phyloP scores from a whole-genome alignment of 1,284 basidiomycete genomes.

The Tausonia pullulans region DNA sequence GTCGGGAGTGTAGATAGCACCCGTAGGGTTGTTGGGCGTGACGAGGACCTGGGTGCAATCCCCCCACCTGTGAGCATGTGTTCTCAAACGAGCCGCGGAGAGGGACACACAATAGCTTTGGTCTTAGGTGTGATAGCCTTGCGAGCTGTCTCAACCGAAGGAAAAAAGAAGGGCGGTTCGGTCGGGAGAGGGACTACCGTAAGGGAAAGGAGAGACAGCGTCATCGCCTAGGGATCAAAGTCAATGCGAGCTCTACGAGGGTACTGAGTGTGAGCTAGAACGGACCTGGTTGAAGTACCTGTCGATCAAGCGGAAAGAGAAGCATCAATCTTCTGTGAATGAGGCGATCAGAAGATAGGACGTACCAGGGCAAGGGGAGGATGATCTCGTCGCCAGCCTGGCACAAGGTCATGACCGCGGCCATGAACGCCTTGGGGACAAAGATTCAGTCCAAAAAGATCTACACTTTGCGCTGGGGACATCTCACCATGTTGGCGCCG shows the following conservation, averaged over 20 bases:
- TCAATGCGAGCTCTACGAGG: too few species aligned
- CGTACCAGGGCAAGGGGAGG: conserved; percentile 62
- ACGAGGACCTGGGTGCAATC: conserved; percentile 12
- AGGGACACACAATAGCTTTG: conserved; percentile 49
- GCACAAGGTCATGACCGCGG: conserved; percentile 53
- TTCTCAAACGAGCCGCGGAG: conserved; percentile 19
- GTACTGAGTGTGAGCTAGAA: too few species aligned
- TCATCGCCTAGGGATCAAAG: conserved; percentile 40
- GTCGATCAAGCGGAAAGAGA: conserved; percentile 1
- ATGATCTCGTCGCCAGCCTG: conserved; percentile 64
- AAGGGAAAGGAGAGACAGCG: conserved; percentile 54
- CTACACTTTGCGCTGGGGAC: conserved; percentile 13
- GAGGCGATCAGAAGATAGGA: conserved; percentile 8
- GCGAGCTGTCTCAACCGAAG: conserved; percentile 36
- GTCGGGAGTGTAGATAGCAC: conserved; percentile 53
- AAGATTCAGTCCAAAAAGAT: conserved; percentile 7
- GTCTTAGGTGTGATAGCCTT: conserved; percentile 48
- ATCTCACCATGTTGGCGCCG: conserved; percentile 37
- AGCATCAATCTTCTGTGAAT: background rate
- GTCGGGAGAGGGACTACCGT: conserved; percentile 26
- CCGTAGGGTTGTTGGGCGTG: conserved; percentile 51
- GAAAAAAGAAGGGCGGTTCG: background rate
- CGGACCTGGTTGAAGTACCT: conserved; percentile 67
- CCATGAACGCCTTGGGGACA: conserved; percentile 48
- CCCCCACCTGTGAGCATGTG: background rate